A percentile compares a stretch with the other conserved stretches of the same genome.
phyloP scores from a whole-genome alignment of 1,284 basidiomycete genomes.

The Fistulinella cinereoalba region DNA sequence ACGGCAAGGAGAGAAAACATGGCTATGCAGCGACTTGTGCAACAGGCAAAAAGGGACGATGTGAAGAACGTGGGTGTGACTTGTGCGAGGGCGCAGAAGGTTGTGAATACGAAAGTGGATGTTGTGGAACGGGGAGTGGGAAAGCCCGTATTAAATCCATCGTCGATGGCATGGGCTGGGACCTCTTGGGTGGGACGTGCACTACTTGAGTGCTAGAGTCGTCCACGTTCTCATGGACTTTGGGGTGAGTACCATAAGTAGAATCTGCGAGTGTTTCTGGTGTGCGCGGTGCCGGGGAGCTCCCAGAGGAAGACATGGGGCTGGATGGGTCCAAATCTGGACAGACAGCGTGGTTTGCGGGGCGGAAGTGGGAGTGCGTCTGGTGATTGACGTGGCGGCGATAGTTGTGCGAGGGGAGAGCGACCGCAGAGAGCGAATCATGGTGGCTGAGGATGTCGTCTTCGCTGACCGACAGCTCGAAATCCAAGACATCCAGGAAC shows the following conservation, averaged over 20 bases:
- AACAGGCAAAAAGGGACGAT: slow-evolving; percentile 19
- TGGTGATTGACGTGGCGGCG: slow-evolving; percentile 24
- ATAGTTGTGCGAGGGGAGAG: slow-evolving; percentile 28
- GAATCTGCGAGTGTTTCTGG: slow-evolving; percentile 21
- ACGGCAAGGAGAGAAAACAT: background rate
- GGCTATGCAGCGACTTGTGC: slow-evolving; percentile 28
- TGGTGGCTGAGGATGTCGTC: slow-evolving; percentile 62
- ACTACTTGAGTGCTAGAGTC: slow-evolving; percentile 2
- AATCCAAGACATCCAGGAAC: slow-evolving; percentile 73
- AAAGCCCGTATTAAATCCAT: slow-evolving; percentile 34
- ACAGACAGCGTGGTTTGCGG: slow-evolving; percentile 15
- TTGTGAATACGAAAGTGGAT: slow-evolving; percentile 11
- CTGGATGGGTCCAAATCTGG: slow-evolving; percentile 33
- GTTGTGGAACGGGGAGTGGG: slow-evolving; percentile 27
- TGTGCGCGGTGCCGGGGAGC: slow-evolving; percentile 31
- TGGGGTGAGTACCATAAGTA: slow-evolving; percentile 12
- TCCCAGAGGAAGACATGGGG: slow-evolving; percentile 35
- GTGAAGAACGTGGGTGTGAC: slow-evolving; percentile 29
- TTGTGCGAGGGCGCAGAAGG: slow-evolving; percentile 22
- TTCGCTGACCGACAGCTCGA: slow-evolving; percentile 61
- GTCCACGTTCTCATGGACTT: slow-evolving; percentile 18
- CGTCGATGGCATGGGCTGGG: slow-evolving; percentile 21
- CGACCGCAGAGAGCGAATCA: slow-evolving; percentile 47
- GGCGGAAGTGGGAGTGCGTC: slow-evolving; percentile 20
- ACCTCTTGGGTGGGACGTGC: slow-evolving; percentile 16